phyloP scores from a whole-genome alignment of 2,329 filamentous ascomycete species.

The Ascochyta rabiei region DNA sequence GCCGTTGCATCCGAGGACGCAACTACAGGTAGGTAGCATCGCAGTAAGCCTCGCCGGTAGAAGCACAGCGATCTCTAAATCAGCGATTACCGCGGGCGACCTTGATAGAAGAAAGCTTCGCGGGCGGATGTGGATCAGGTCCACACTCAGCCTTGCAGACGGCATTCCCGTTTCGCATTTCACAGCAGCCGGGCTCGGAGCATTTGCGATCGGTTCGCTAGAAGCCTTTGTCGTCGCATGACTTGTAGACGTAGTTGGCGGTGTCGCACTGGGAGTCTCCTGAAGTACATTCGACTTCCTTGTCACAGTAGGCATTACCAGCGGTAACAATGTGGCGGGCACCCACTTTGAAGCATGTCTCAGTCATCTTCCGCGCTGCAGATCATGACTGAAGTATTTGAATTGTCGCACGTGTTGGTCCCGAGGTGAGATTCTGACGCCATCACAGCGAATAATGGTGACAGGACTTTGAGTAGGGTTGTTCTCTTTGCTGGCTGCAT shows the following conservation, averaged over 20 bases:
- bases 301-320: conserved; percentile 5
- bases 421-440: neutral
- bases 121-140: neutral
- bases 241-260: neutral
- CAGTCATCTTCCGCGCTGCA: neutral
- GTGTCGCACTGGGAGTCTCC: conserved; percentile 5
- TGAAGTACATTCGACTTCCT: neutral
- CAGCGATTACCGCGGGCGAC: neutral
- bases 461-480: neutral
- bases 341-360: neutral
- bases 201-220: conserved; percentile 17
- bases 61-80: neutral
- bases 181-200: conserved; percentile 12
- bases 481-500: neutral
- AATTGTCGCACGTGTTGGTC: conserved; percentile 6
- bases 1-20: neutral
- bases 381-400: neutral
- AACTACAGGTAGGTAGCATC: neutral
- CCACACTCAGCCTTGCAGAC: conserved; percentile 12
- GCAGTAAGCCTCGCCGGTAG: neutral
- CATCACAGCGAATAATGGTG: neutral
- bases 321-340: neutral
- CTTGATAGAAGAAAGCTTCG: neutral
- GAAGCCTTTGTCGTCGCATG: conserved; percentile 6
- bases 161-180: conserved; percentile 4